Conservation (phyloP, 1,284 basidiomycete genomes). For the Ustilago sp. region DNA sequence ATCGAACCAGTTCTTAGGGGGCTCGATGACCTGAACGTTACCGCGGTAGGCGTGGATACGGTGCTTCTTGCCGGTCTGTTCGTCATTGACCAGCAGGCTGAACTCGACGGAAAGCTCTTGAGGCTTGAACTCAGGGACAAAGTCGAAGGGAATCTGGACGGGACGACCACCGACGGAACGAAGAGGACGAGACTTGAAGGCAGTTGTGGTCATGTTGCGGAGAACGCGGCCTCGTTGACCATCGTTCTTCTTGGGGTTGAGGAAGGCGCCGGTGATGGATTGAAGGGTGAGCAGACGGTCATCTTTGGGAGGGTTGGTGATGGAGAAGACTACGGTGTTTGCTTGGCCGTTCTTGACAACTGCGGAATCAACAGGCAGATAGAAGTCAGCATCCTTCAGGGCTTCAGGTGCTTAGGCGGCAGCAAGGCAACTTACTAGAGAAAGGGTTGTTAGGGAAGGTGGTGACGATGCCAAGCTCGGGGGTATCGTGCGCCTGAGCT, state of each 20-base stretch:
- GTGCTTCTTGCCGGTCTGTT: conserved; percentile 64
- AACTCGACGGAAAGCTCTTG: conserved; percentile 64
- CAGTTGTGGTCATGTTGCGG: conserved; percentile 67
- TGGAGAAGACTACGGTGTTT: conserved; percentile 66
- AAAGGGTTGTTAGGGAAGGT: conserved; percentile 67
- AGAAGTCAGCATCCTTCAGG: conserved; percentile 5
- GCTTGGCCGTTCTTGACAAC: conserved; percentile 67
- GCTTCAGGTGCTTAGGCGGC: not conserved
- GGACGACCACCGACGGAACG: conserved; percentile 53
- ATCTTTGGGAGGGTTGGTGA: conserved; percentile 56
- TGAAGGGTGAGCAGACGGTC: conserved; percentile 63
- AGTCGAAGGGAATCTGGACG: conserved; percentile 65
- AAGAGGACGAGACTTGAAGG: conserved; percentile 61
- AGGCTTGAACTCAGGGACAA: conserved; percentile 68
- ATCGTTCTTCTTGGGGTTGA: conserved; percentile 63
- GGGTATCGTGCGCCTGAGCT: conserved; percentile 59
- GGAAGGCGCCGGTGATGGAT: conserved; percentile 65
- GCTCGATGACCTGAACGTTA: conserved; percentile 64
- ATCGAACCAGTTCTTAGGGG: conserved; percentile 65
- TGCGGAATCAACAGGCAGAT: conserved; percentile 5
- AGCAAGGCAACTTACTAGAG: conserved; percentile 39
- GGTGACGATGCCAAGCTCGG: conserved; percentile 63
- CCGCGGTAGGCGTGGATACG: conserved; percentile 63
- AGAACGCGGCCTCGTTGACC: conserved; percentile 63
- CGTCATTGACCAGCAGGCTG: conserved; percentile 59